phyloP scores from a whole-genome alignment of 768 basidiomycete genomes.

The Leucosporidium scottii region DNA sequence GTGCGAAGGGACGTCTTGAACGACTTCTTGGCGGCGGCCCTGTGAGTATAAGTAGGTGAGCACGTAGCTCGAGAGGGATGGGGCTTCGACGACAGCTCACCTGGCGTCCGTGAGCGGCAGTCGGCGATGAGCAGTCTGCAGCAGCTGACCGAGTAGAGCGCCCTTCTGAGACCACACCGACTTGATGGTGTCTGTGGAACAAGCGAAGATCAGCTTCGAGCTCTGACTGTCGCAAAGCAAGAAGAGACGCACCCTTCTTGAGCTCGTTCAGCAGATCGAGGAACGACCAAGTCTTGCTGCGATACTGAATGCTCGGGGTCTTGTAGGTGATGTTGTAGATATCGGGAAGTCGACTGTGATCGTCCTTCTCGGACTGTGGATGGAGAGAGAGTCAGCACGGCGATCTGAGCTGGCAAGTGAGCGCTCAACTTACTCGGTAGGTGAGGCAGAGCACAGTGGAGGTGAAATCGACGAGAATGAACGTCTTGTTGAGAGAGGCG shows the following conservation, averaged over 20 bases:
- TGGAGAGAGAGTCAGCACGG: slow-evolving; percentile 4
- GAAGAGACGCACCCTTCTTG: slow-evolving; percentile 36
- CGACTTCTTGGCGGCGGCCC: slow-evolving; percentile 1
- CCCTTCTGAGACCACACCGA: slow-evolving; percentile 40
- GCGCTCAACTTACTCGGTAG: slow-evolving; percentile 29
- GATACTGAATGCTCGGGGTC: slow-evolving; percentile 72
- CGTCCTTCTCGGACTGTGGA: slow-evolving; percentile 29
- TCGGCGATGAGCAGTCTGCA: slow-evolving; percentile 29
- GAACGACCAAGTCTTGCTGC: slow-evolving; percentile 50
- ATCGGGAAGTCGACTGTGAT: slow-evolving; percentile 42
- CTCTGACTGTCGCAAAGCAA: background rate
- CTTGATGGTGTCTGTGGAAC: slow-evolving; percentile 32
- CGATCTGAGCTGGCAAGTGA: background rate
- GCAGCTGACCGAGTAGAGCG: slow-evolving; percentile 36
- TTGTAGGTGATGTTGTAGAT: slow-evolving; percentile 74
- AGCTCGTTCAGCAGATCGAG: slow-evolving; percentile 42
- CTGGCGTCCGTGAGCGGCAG: slow-evolving; percentile 24
- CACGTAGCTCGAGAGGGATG: too few relatives aligned
- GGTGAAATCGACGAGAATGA: slow-evolving; percentile 66
- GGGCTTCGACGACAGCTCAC: too few relatives aligned
- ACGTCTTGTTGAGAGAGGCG: slow-evolving; percentile 68
- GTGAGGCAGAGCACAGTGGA: slow-evolving; percentile 32
- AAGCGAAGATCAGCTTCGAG: background rate
- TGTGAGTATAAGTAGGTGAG: too few relatives aligned
- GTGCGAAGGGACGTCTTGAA: background rate